Base-by-base conservation (phyloP, 768 basidiomycete species). In the Stropharia rugosoannulata region DNA sequence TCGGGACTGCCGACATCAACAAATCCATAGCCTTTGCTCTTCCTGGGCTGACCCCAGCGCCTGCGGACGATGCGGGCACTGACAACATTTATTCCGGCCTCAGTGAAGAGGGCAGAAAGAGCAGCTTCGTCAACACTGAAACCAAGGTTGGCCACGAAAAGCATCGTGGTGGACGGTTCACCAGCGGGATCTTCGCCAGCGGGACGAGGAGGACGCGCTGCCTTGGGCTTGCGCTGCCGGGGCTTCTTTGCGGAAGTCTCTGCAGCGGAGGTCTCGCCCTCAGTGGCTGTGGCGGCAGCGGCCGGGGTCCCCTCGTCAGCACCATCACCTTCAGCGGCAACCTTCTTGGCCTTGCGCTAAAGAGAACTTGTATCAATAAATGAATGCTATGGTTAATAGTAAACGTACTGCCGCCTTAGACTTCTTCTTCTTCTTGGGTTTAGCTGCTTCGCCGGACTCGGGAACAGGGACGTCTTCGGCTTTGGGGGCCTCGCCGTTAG, bases 111-210 rank as follows among this genome's bases (percentile, higher is more conserved):
- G 43, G 84, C 75, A 25, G 81, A 68, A 61, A 99, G 86, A 51
- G 81, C 87, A 29, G 79, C 88, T 68, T 98, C 95, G 56, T 93
- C 91, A 60, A 98, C 84, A 70, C 75, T 86, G 84, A 98, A 98
- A 43, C 94, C 93, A 58, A 98, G 93, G 79, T 98, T 98, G 76
- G 95, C 96, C 64, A 98, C 95, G 66, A 98, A 98, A 62, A 98
- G 80, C 75, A 92, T 85, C 55, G 81, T 89, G 79, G 89, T 89
- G 69, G 92, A 94, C 29, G 88, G 92, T 70, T 93, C 93, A 65
- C 94, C 94, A 51, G 75, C 78, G 27, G 94, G 93, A 57, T 90
- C 89, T 71, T 93, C 88, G 51, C 91, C 93, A 29, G 79, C 82
- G 27, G 89, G 81, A 65, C 91, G 91, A 50, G 78, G 73, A 53